A percentile compares a stretch with the other conserved stretches of the same genome.
These are phyloP conservation scores for Cupressus sempervirens DNA, from an alignment of 75 land plant species.

Conservation along the genomic window DNA sequence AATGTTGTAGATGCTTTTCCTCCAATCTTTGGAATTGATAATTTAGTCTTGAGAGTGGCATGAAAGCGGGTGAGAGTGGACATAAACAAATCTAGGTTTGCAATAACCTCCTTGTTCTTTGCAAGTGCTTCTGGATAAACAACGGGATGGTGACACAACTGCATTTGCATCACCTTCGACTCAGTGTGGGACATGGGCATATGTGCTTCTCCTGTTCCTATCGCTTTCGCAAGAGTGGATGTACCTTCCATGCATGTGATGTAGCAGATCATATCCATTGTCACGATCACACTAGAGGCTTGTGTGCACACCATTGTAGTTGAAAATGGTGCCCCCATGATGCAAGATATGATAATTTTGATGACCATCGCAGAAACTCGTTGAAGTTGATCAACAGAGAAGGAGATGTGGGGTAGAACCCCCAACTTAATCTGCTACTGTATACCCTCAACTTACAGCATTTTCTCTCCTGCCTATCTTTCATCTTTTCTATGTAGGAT, in stretches of 20 bases:
- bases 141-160: neutral
- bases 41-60: constrained; percentile 28
- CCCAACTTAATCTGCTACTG: too few species aligned
- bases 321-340: neutral
- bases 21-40: too few species aligned
- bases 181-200: neutral
- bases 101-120: constrained; percentile 25
- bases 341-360: too few species aligned
- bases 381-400: too few species aligned
- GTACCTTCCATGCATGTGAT: neutral
- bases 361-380: too few species aligned
- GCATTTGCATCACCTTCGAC: neutral
- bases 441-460: too few species aligned
- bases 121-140: constrained; percentile 34
- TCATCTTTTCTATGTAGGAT: too few species aligned
- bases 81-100: constrained; percentile 24
- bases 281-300: neutral
- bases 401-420: too few species aligned
- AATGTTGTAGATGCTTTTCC: too few species aligned
- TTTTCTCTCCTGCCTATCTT: too few species aligned
- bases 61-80: constrained; percentile 40
- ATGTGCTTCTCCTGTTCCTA: neutral
- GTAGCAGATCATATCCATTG: neutral
- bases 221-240: neutral
- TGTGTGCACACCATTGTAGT: neutral